Evolutionary conservation across 2,329 filamentous ascomycete species (phyloP).

Genomic region (Eurotiales sp.): DNA sequence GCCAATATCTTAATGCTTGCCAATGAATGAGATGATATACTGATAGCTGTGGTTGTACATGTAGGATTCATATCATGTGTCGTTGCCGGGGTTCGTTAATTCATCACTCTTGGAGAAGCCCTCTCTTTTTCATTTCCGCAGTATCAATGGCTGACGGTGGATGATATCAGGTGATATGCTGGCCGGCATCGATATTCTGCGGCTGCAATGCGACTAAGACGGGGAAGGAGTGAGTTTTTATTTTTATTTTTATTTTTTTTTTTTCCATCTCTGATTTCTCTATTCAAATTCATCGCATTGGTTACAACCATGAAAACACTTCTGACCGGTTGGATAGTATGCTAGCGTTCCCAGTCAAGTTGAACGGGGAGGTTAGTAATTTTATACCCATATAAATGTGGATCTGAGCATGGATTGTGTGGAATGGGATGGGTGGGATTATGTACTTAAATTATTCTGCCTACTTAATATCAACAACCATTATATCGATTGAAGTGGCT

Average conservation of each 20-base stretch:
- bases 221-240: constrained; percentile 48
- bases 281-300: too few relatives aligned
- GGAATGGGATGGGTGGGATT: too few relatives aligned
- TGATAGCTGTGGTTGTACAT: neutral
- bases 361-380: constrained; percentile 49
- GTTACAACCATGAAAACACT: too few relatives aligned
- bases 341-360: constrained; percentile 50
- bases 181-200: constrained; percentile 54
- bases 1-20: too few relatives aligned
- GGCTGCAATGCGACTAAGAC: constrained; percentile 54
- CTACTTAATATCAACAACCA: too few relatives aligned
- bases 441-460: too few relatives aligned
- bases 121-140: too few relatives aligned
- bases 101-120: too few relatives aligned
- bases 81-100: constrained; percentile 9
- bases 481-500: too few relatives aligned
- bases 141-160: neutral
- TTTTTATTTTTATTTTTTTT: neutral
- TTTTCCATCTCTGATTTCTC: too few relatives aligned
- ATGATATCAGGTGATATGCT: constrained; percentile 28
- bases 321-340: constrained; percentile 35
- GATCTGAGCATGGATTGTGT: neutral
- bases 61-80: constrained; percentile 12
- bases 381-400: constrained; percentile 44
- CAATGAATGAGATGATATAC: neutral